Conservation (phyloP, 2,329 filamentous ascomycete genomes). For the Stagonosporopsis chrysanthemi region DNA sequence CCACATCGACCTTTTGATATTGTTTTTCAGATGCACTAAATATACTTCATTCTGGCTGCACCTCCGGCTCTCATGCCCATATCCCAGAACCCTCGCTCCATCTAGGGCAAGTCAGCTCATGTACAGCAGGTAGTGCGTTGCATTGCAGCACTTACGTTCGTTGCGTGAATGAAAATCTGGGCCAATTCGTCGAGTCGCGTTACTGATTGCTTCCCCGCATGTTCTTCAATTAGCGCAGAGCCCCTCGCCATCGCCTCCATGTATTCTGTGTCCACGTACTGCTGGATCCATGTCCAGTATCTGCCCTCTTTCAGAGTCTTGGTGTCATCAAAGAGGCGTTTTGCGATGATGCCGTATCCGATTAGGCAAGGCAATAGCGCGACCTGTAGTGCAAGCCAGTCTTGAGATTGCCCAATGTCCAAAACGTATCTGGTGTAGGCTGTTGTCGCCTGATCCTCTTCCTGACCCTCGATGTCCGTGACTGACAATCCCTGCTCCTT, state of each 20-base stretch:
- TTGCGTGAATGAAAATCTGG: conserved; percentile 85
- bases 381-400: conserved; percentile 87
- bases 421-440: conserved; percentile 85
- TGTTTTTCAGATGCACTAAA: background rate
- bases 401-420: conserved; percentile 85
- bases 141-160: conserved; percentile 65
- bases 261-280: conserved; percentile 85
- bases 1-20: background rate
- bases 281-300: conserved; percentile 92
- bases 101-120: conserved; percentile 53
- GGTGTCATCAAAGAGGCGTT: conserved; percentile 69
- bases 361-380: conserved; percentile 86
- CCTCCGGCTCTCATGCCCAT: conserved; percentile 60
- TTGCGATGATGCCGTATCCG: conserved; percentile 84
- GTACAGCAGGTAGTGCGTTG: background rate
- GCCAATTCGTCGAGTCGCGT: conserved; percentile 81
- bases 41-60: background rate
- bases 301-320: conserved; percentile 65
- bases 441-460: conserved; percentile 81
- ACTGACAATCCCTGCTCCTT: conserved; percentile 78
- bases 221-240: conserved; percentile 75
- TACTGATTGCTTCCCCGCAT: conserved; percentile 76
- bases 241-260: conserved; percentile 73
- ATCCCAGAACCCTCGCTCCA: conserved; percentile 79
- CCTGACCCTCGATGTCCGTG: conserved; percentile 73